These are phyloP conservation scores for Radiomyces spectabilis DNA, from an alignment of 192 early-diverging fungal genomes.

Conservation along the genomic window DNA sequence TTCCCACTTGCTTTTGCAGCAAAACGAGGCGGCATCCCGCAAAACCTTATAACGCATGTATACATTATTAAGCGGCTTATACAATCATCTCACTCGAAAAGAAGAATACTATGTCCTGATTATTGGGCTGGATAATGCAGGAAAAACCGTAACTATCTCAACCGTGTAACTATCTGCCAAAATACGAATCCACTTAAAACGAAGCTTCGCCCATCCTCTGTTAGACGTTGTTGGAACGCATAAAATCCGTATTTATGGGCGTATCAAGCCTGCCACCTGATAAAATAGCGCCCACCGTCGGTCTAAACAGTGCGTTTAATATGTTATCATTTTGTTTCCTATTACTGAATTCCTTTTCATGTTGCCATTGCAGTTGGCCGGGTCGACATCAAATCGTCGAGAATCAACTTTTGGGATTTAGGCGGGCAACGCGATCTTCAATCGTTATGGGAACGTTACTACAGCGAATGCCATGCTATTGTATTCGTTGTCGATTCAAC, in stretches of 20 bases:
- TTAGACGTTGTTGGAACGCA: slow-evolving; percentile 85
- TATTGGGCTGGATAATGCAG: slow-evolving; percentile 93
- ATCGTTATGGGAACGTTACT: slow-evolving; percentile 91
- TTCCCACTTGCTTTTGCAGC: too few species aligned
- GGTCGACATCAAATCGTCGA: slow-evolving; percentile 57
- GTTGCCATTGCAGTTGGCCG: slow-evolving; percentile 84
- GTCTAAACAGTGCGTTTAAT: slow-evolving; percentile 72
- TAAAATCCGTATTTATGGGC: slow-evolving; percentile 76
- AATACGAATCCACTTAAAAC: neutral
- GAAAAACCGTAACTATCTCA: slow-evolving; percentile 88
- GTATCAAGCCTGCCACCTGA: slow-evolving; percentile 70
- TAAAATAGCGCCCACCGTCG: slow-evolving; percentile 91
- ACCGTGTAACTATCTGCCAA: neutral
- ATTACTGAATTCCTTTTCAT: neutral
- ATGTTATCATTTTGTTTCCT: neutral
- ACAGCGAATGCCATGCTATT: slow-evolving; percentile 85
- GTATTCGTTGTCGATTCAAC: slow-evolving; percentile 91
- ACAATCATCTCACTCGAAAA: slow-evolving; percentile 78
- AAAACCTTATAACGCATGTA: too few species aligned
- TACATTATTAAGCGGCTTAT: slow-evolving; percentile 84
- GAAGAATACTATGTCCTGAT: slow-evolving; percentile 97
- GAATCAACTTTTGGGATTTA: slow-evolving; percentile 92
- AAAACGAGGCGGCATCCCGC: too few species aligned
- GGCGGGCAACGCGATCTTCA: slow-evolving; percentile 88
- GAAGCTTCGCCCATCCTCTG: neutral